A percentile compares a stretch with the other conserved stretches of the same genome.
Conservation (phyloP, 257 asterid genomes). For the Datura wrightii region DNA sequence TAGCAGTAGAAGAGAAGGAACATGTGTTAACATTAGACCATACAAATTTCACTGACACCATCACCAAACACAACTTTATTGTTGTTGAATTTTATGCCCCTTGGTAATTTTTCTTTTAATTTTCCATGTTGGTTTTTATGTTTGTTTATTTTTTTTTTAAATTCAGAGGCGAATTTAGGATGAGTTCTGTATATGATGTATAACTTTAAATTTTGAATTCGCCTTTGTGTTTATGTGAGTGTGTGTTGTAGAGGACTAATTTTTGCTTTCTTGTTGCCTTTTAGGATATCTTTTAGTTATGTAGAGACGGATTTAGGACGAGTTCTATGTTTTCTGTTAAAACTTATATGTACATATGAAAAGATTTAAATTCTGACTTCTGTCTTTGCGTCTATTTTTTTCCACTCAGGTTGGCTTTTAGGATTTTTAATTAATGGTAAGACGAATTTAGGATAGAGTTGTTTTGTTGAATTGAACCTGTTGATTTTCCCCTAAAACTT, state of each 20-base stretch:
- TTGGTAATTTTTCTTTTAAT: conserved; percentile 46
- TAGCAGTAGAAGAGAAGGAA: conserved; percentile 50
- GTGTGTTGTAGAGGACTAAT: background rate
- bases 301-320: too few species aligned
- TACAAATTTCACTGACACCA: conserved; percentile 59
- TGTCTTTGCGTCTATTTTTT: background rate
- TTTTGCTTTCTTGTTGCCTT: background rate
- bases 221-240: background rate
- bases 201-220: background rate
- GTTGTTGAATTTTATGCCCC: conserved; percentile 88
- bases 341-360: background rate
- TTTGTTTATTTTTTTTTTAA: background rate
- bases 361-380: background rate
- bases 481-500: too few species aligned
- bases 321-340: background rate
- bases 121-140: background rate
- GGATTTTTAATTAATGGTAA: background rate
- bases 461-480: background rate
- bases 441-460: background rate
- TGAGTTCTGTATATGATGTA: background rate
- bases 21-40: conserved; percentile 70
- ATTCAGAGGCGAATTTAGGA: background rate
- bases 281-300: too few species aligned
- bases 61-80: conserved; percentile 61
- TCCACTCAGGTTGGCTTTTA: background rate